Evolutionary conservation across 2,329 filamentous ascomycete species (phyloP), one percentile per base, ranked within the genome.

Genomic region (Rhexocercosporidium sp.): DNA sequence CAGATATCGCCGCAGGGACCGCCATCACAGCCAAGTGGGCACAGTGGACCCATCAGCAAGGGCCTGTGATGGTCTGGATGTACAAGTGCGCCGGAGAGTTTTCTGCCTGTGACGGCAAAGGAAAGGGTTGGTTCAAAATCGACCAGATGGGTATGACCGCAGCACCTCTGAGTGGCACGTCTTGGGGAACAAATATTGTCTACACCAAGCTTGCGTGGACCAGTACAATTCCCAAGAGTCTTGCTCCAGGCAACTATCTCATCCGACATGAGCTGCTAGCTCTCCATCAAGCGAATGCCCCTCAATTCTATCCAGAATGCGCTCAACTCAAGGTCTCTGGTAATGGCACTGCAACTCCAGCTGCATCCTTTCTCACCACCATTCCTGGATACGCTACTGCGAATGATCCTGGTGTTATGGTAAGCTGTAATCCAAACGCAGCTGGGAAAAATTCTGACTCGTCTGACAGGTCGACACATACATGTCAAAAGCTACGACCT

Each of bases 1-100:
- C 83, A 1, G 77, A 79, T 37, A 77, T 85, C 66, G 75, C 79
- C 6, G 83, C 85, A 5, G 85, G 85, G 41, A 71, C 77, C 20
- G 81, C 78, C 53, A 78, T 87, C 62, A 82, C 82, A 11, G 82
- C 85, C 18, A 77, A 81, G 70, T 87, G 85, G 84, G 75, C 77
- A 46, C 85, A 88, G 75, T 88, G 86, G 85, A 87, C 85, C 0
- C 85, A 88, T 74, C 77, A 81, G 64, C 85, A 88, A 73, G 86
- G 85, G 0, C 86, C 86, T 18, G 83, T 88, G 47, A 85, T 87
- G 81, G 85, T 88, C 2, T 88, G 82, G 82, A 75, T 85, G 74
- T 85, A 84, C 79, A 82, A 84, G 68, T 87, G 85, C 75, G 75
- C 82, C 3, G 79, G 80, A 41, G 81, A 79, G 59, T 85, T 86